phyloP scores from a whole-genome alignment of 495 filamentous ascomycete genomes.

The Hypomontagnella monticulosa region DNA sequence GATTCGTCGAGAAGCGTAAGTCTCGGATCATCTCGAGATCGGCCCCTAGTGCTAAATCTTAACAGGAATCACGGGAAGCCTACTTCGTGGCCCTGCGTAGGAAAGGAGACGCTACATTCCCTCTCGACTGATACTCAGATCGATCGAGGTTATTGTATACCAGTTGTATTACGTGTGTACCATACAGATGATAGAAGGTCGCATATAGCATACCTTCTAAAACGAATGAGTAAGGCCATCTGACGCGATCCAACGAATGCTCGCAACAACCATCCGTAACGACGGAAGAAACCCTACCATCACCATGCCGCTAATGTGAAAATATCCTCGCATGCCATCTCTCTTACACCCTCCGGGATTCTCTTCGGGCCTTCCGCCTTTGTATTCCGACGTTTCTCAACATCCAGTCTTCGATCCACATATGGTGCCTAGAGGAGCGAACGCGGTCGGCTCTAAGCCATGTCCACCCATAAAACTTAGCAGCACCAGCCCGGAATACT shows the following conservation, averaged over 20 bases:
- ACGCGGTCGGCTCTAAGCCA: not conserved
- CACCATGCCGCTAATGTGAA: not conserved
- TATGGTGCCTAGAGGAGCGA: not conserved
- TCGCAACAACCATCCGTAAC: not conserved
- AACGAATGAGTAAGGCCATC: not conserved
- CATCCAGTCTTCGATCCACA: not conserved
- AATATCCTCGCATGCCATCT: too few species aligned
- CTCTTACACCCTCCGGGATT: not conserved
- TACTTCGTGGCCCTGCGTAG: constrained; percentile 83
- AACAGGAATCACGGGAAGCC: constrained; percentile 87
- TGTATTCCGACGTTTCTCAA: not conserved
- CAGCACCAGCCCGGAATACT: constrained; percentile 40
- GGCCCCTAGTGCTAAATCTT: constrained; percentile 8
- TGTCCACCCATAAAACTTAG: constrained; percentile 6
- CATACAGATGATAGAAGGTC: not conserved
- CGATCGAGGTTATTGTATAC: constrained; percentile 12
- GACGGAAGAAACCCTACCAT: not conserved
- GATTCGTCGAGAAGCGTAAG: constrained; percentile 86
- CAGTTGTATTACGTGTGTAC: not conserved
- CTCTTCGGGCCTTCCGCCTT: not conserved
- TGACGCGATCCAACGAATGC: not conserved
- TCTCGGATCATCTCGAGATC: constrained; percentile 1
- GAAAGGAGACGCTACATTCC: constrained; percentile 54
- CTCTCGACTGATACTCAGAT: too few species aligned
- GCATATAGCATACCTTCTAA: not conserved